These are phyloP conservation scores for Amaranthus cruentus DNA, from an alignment of 148 eudicot species.

Conservation along the genomic window DNA sequence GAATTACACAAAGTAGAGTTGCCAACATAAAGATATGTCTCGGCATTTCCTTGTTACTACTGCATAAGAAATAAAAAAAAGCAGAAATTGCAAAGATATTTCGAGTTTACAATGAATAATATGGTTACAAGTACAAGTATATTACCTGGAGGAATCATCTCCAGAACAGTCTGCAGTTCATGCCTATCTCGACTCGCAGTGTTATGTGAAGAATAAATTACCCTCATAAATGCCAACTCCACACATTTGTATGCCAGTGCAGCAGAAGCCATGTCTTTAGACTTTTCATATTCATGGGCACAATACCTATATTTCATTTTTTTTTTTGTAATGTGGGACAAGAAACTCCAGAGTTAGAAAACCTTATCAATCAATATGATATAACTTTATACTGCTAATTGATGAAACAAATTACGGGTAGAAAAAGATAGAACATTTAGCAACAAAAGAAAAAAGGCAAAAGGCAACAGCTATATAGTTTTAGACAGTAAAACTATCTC, in stretches of 20 bases:
- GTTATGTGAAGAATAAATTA: conserved; percentile 55
- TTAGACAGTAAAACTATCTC: not conserved
- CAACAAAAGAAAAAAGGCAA: not conserved
- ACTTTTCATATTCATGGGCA: conserved; percentile 86
- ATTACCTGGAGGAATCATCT: conserved; percentile 75
- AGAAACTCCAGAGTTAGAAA: conserved; percentile 10
- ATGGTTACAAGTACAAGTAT: not conserved
- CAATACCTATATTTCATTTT: conserved; percentile 44
- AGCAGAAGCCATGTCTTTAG: conserved; percentile 87
- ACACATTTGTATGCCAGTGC: conserved; percentile 93
- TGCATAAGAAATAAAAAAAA: not conserved
- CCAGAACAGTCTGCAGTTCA: conserved; percentile 71
- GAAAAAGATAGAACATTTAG: not conserved
- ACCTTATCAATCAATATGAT: conserved; percentile 1
- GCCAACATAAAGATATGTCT: not conserved
- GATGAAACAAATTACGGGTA: not conserved
- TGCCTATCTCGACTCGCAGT: conserved; percentile 64
- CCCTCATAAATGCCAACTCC: conserved; percentile 90
- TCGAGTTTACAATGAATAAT: not conserved
- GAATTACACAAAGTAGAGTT: not conserved
- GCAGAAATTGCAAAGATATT: not conserved
- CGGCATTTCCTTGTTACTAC: not conserved
- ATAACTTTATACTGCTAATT: not conserved
- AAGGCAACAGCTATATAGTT: no score
- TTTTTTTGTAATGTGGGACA: not conserved